These are phyloP conservation scores for Didymosphaeria variabile DNA, from an alignment of 2,329 filamentous ascomycete genomes.

Conservation along the genomic window DNA sequence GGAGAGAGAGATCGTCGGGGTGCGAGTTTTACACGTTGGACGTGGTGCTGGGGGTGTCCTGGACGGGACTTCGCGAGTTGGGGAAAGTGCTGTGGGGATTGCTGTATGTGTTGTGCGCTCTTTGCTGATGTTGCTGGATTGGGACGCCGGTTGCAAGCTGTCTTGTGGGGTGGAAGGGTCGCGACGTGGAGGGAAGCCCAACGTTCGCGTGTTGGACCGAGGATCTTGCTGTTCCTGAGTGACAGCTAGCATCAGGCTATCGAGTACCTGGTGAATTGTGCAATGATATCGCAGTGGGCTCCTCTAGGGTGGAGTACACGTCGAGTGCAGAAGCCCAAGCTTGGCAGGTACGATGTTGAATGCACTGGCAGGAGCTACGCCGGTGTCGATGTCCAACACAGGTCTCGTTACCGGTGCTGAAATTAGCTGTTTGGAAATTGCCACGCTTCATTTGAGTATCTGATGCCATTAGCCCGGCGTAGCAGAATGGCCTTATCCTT, in stretches of 20 bases:
- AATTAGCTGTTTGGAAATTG: neutral
- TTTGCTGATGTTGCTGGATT: neutral
- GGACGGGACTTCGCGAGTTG: neutral
- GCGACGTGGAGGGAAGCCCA: constrained; percentile 1
- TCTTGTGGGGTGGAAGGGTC: neutral
- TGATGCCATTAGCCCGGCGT: constrained; percentile 1
- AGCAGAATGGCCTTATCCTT: neutral
- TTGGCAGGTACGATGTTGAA: constrained; percentile 4
- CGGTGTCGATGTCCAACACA: neutral
- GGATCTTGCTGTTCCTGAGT: neutral
- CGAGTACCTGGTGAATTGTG: neutral
- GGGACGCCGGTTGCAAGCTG: neutral
- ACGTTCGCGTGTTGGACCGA: neutral
- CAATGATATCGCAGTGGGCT: neutral
- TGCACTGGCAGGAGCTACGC: neutral
- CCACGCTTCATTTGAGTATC: neutral
- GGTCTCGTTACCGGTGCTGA: neutral
- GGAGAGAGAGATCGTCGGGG: neutral
- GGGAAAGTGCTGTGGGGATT: neutral
- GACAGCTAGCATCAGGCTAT: constrained; percentile 1
- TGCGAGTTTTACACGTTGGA: neutral
- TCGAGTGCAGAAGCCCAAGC: constrained; percentile 1
- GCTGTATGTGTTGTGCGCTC: neutral
- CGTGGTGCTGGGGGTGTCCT: constrained; percentile 1
- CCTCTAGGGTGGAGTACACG: neutral